Evolutionary conservation across 2,329 filamentous ascomycete species (phyloP).

Genomic region (Nothomitra cinnamomea): DNA sequence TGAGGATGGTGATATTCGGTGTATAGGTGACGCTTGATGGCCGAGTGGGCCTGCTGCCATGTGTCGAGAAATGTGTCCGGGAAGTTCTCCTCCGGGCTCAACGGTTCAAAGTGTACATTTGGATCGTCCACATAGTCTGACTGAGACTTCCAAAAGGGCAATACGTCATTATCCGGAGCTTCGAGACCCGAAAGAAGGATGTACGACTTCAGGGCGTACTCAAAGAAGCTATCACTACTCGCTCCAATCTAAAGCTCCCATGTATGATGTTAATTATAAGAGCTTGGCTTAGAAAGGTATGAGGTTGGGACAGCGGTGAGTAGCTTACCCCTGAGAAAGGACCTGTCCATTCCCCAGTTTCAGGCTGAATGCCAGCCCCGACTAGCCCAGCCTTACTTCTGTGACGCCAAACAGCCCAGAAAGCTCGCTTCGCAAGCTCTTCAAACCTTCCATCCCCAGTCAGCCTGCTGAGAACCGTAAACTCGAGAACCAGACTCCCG

Average conservation of each 20-base stretch:
- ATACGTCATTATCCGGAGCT: constrained; percentile 29
- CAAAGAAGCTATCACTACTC: constrained; percentile 95
- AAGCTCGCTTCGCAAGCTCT: constrained; percentile 73
- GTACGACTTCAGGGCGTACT: constrained; percentile 91
- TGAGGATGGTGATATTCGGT: constrained; percentile 76
- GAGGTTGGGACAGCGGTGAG: neutral
- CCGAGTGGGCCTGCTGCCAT: constrained; percentile 73
- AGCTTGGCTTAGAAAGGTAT: neutral
- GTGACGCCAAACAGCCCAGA: constrained; percentile 91
- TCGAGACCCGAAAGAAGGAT: constrained; percentile 69
- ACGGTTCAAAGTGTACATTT: constrained; percentile 18
- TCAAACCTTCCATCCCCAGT: constrained; percentile 83
- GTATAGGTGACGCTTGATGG: constrained; percentile 84
- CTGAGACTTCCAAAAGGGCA: neutral
- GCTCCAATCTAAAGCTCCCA: constrained; percentile 54
- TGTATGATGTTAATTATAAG: constrained; percentile 8
- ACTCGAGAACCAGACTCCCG: constrained; percentile 88
- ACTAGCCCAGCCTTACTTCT: constrained; percentile 75
- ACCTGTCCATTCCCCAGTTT: constrained; percentile 77
- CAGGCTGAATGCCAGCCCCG: constrained; percentile 81
- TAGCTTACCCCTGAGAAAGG: constrained; percentile 53
- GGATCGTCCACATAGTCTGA: neutral
- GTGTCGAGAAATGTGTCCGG: constrained; percentile 62
- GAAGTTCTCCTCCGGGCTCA: constrained; percentile 24
- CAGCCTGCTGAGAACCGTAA: constrained; percentile 74